phyloP scores from a whole-genome alignment of 441 rosid genomes.

The Erysimum pusillum region DNA sequence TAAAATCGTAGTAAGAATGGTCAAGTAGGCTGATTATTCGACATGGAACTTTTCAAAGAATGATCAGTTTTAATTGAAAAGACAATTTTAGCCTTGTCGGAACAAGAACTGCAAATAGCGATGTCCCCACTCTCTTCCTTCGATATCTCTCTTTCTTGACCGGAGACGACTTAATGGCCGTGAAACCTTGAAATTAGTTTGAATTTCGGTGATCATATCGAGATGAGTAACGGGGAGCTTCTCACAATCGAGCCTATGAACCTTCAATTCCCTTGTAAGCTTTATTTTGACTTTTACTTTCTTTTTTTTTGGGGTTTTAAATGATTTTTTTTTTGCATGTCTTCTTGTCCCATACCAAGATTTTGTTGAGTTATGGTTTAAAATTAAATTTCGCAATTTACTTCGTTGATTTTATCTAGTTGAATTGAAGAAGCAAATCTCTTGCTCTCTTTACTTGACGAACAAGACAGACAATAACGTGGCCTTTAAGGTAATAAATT shows the following conservation, averaged over 20 bases:
- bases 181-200: too few relatives aligned
- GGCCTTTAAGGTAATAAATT: background rate
- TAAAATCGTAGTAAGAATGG: too few relatives aligned
- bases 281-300: too few relatives aligned
- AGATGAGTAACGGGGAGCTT: background rate
- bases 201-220: too few relatives aligned
- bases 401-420: slow-evolving; percentile 41
- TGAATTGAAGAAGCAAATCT: slow-evolving; percentile 79
- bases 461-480: background rate
- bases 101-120: background rate
- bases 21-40: background rate
- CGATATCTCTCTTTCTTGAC: background rate
- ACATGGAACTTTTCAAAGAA: background rate
- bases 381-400: background rate
- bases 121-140: background rate
- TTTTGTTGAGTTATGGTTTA: background rate
- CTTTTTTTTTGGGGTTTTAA: too few relatives aligned
- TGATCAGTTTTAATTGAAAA: background rate
- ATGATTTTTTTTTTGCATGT: background rate
- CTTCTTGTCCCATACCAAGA: background rate
- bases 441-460: slow-evolving; percentile 64
- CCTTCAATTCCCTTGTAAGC: background rate
- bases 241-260: background rate
- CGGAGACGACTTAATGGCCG: background rate
- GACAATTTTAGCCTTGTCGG: background rate